Conservation (phyloP, 1,284 basidiomycete genomes). For the Tilletia horrida region DNA sequence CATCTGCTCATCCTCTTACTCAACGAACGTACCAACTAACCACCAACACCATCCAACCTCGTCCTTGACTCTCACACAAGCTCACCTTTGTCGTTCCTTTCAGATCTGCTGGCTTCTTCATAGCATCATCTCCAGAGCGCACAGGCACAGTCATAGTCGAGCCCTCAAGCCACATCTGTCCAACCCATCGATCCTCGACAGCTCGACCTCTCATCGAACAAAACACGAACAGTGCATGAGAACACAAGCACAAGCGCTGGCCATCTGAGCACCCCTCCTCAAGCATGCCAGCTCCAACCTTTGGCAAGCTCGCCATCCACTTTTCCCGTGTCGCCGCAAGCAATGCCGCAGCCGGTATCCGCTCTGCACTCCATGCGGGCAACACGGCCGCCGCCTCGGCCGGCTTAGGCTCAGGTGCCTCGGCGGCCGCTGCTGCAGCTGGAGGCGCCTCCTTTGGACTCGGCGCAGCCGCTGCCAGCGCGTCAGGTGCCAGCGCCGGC, state of each 20-base stretch:
- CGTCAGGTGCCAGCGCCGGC: neutral
- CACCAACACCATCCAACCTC: too few relatives aligned
- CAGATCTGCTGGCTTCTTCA: too few relatives aligned
- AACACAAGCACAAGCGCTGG: too few relatives aligned
- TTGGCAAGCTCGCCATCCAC: slow-evolving; percentile 6
- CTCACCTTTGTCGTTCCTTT: too few relatives aligned
- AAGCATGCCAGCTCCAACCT: slow-evolving; percentile 10
- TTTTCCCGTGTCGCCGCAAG: slow-evolving; percentile 7
- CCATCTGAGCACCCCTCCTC: neutral
- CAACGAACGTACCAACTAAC: too few relatives aligned
- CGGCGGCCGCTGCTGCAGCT: neutral
- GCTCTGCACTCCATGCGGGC: slow-evolving; percentile 3
- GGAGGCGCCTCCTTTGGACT: neutral
- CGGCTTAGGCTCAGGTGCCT: neutral
- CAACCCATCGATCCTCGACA: too few relatives aligned
- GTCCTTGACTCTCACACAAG: too few relatives aligned
- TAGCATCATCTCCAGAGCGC: too few relatives aligned
- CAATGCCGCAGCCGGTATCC: slow-evolving; percentile 9
- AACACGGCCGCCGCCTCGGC: slow-evolving; percentile 5
- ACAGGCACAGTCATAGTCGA: too few relatives aligned
- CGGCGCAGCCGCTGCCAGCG: neutral
- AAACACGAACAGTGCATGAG: neutral
- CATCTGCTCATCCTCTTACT: too few relatives aligned
- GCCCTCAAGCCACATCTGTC: too few relatives aligned
- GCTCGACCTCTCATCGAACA: neutral